Base-by-base conservation (phyloP, 1,284 basidiomycete species). In the Ustilago shanxiensis region DNA sequence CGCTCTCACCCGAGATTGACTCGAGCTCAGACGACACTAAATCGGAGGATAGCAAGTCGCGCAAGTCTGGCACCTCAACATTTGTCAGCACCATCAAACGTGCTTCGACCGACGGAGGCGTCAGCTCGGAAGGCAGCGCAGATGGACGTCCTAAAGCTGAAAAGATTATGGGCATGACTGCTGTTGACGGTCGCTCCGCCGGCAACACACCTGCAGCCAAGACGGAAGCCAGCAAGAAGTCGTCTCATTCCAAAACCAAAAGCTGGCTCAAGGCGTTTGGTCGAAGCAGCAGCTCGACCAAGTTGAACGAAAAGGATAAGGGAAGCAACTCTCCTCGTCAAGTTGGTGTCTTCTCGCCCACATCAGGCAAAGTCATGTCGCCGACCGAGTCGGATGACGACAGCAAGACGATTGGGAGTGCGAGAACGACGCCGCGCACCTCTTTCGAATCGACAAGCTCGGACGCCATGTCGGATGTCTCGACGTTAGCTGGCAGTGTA, bases 31-130 rank as follows among this genome's bases (percentile, higher is more conserved):
- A 79, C 35, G 74, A 65, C 16, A 71, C 58, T 49, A 79, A 69
- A 51, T 77, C 79, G 11, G 79, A 81, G 37, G 79, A 77, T 16
- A 63, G 60, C 54, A 64, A 58, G 33, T 64, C 62, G 50, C 50
- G 67, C 50, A 71, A 61, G 56, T 77, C 64, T 49, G 64, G 64
- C 31, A 68, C 66, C 10, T 65, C 71, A 26, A 82, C 82, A 16
- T 84, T 84, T 58, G 80, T 84, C 52, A 81, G 79, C 59, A 84
- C 82, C 18, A 84, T 84, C 70, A 69, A 73, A 33, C 78, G 78
- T 13, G 64, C 81, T n/a, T 81, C 82, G 5, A 65, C 77, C 28
- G 75, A 77, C 33, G 62, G 72, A 2, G 55, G 31, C 24, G 60
- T 49, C 20, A 63, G 53, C 41, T 57, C 60, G 13, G 73, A 71